Evolutionary conservation across 129 eudicot genomes (phyloP), one percentile per base, ranked within the genome.

Genomic region (Solidago caesia): DNA sequence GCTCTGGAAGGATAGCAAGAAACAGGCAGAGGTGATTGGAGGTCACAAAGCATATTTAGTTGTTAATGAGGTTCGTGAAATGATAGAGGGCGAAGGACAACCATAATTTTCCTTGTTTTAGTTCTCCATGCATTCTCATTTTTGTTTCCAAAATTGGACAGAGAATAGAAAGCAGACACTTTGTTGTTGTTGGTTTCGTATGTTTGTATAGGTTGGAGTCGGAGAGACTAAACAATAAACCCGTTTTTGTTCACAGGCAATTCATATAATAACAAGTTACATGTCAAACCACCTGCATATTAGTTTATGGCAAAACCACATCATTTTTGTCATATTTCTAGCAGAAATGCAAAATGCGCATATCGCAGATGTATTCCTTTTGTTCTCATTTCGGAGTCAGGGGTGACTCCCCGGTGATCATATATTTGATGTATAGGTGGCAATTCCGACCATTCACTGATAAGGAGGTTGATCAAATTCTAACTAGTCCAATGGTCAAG

Each of bases 41-140:
- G 91, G 97, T 72, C 92, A 89, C 80, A 87, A 89, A 83, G 89
- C 96, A 15, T 76, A 89, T 81, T 70, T 89, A 87, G 97, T 92
- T 48, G 92, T 87, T 2, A 92, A 82, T 14, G 97, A 92, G 79
- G 89, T 92, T 75, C 89, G 91, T 46, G 88, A 92, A 51, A 89
- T 89, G 86, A 84, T 92, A 76, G 97, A 92, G n/a, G 81, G 78
- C 15, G 96, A 84, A 79, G 51, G 39, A 9, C 63, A 79, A 64
- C 73, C 73, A 1, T 79, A 72, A 47, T n/a, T 43, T 78, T 10
- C 63, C 52, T 42, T 42, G n/a, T 10, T 64, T 63, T 49, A 39
- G 12, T 68, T 48, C 44, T 57, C 4, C 44, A 5, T 41, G 27
- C 3, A 47, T 57, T 33, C 10, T 6, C 14, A 1, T 49, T 41